Conservation (phyloP, 139 green algal genomes). For the Coelastrella sp. region DNA sequence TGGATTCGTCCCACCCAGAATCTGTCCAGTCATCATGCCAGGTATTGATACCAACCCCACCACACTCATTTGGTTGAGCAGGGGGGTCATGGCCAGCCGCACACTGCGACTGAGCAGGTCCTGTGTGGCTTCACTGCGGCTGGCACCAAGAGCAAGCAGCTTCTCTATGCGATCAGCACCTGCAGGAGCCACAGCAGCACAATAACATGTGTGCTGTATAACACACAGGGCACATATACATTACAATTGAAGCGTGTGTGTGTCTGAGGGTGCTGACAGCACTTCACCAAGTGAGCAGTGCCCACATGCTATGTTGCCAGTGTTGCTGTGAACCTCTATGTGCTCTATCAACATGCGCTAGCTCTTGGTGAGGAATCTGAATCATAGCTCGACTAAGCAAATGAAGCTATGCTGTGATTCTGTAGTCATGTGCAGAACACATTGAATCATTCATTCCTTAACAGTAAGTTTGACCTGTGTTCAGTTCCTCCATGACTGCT, state of each 20-base stretch:
- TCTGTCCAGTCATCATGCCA: conserved; percentile 91
- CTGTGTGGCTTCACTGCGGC: conserved; percentile 75
- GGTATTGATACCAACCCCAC: conserved; percentile 84
- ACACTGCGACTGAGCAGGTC: conserved; percentile 54
- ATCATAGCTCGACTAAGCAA: no score
- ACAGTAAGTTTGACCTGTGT: no score
- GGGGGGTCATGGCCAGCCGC: conserved; percentile 79
- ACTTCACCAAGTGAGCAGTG: no score
- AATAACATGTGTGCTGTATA: not conserved
- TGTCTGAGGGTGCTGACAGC: no score
- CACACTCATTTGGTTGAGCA: conserved; percentile 88
- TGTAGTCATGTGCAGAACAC: no score
- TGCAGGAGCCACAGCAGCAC: not conserved
- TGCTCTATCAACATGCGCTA: no score
- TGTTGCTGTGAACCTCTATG: no score
- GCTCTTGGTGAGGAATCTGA: no score
- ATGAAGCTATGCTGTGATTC: no score
- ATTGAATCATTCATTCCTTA: no score
- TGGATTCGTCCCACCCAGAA: conserved; percentile 79
- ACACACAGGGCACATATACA: not conserved
- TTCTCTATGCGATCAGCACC: conserved; percentile 74
- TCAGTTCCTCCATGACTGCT: conserved; percentile 73
- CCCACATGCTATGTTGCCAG: no score
- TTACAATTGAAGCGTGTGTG: no score
- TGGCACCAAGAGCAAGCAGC: conserved; percentile 82